These are phyloP conservation scores for Plasmodium ovale DNA, from an alignment of 169 alveolate species.

Conservation along the genomic window DNA sequence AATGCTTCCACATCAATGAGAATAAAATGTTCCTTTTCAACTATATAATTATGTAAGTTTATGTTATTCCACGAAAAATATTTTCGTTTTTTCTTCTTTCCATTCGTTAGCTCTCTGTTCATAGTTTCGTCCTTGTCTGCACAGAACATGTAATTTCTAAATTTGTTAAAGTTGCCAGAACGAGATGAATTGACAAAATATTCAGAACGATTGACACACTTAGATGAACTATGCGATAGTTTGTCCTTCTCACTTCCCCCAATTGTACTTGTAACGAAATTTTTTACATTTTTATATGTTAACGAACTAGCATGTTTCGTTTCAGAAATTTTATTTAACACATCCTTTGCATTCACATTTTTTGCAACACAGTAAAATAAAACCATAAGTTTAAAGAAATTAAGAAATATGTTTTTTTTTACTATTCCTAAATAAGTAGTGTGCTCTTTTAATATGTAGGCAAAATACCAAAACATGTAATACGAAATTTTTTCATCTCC, in stretches of 20 bases:
- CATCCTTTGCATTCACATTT: constrained; percentile 12
- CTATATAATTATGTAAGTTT: constrained; percentile 36
- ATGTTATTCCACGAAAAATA: constrained; percentile 1
- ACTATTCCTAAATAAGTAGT: constrained; percentile 35
- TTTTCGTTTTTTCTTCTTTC: neutral
- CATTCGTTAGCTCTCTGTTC: neutral
- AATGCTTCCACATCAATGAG: constrained; percentile 26
- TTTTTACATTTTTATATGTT: constrained; percentile 43
- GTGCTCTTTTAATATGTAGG: constrained; percentile 46
- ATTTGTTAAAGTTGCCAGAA: constrained; percentile 17
- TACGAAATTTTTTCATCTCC: constrained; percentile 43
- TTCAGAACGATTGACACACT: no score
- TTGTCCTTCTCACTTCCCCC: neutral
- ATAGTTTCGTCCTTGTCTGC: neutral
- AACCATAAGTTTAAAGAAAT: constrained; percentile 56
- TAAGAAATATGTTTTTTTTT: constrained; percentile 36
- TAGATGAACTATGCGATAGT: neutral
- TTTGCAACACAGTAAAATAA: constrained; percentile 48
- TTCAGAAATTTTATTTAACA: constrained; percentile 22
- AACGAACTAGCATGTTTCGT: constrained; percentile 8
- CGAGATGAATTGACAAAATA: no score
- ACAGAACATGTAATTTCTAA: constrained; percentile 33
- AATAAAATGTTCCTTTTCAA: constrained; percentile 43
- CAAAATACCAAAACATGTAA: constrained; percentile 67
- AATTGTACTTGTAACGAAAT: constrained; percentile 16